Base-by-base conservation (phyloP, 1,139 yeast species). In the Taphrina populina region DNA sequence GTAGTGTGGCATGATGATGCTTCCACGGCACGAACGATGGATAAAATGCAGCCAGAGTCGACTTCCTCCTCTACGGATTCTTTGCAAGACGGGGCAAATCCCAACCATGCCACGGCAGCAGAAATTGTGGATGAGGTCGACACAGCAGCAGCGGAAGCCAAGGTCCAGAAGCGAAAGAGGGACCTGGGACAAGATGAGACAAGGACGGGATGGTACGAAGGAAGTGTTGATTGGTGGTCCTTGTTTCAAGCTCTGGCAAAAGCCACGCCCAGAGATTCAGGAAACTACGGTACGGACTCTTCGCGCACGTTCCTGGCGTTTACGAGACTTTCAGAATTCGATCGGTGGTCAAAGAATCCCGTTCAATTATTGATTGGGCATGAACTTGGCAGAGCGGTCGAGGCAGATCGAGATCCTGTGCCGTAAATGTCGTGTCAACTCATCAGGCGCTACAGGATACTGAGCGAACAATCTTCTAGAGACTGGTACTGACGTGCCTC, bases 271-370 rank as follows among this genome's bases (percentile, higher is more conserved):
- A 29, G 47, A 30, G 34, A 29, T 35, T 37, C 47, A 10, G 47
- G 47, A 17, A 17, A 43, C 29, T 43, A 43, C 20, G 47, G 47
- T 43, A 23, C 43, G 21, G 43, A 23, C 43, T 19, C 15, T 27
- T 29, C 43, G 15, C 21, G 30, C 29, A 23, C 43, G 15, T 37
- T 37, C 24, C 15, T 37, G 29, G 43, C 43, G 29, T 37, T 37
- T 37, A 37, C 43, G 43, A 37, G 43, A 29, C 24, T 37, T 27
- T 37, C 43, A n/a, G 29, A 21, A n/a, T 37, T 37, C 24, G 43
- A 37, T 37, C 19, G 43, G 21, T 21, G 43, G 43, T 37, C 43
- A 20, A n/a, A 5, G 15, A n/a, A 21, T n/a, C 43, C 43, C 29
- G 29, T 37, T 23, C 43, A 37, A 21, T 15, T 37, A 21, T 23